Base-by-base conservation (phyloP, 805 yeast species). In the Martiniozyma abietophila region DNA sequence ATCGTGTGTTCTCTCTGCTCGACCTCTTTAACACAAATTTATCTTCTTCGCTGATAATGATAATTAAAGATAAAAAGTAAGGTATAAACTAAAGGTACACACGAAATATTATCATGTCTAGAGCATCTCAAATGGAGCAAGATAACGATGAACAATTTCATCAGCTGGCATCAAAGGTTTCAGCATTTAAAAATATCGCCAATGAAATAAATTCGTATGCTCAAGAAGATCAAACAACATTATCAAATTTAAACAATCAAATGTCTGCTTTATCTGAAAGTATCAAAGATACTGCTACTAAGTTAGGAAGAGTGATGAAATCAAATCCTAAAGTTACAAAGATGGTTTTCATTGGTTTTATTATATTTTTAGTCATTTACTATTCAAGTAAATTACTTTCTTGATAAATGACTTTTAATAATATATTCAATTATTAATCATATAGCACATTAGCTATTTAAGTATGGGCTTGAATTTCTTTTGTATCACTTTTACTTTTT, bases 131-230 rank as follows among this genome's bases (percentile, higher is more conserved):
- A 29, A 31, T 53, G 15, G 59, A 54, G 35, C 47, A 40, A 34
- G 58, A 79, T 65, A 81, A 81, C 56, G 81, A 80, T 50, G 60
- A 61, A 24, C 67, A 77, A 41, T 64, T 80, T 42, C 71, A 78
- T 42, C 69, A 67, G 42, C 63, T 80, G 16, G 82, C 88, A 2
- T 64, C 68, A 33, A 80, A 80, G 51, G 61, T 80, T 25, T 67
- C 83, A 2, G 65, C 76, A 1, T 69, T 80, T 45, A 68, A 82
- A 40, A 63, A 64, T 36, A 73, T 81, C 18, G 80, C 84, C 34
- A 70, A 71, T 42, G 89, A 80, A 39, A 76, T 80, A 24, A 73
- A 78, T 45, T 57, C 61, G 35, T 79, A 75, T 44, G 80, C 89
- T 2, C 62, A 67, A 14, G 75, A 74, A 34, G 76, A 71, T 40